These are phyloP conservation scores for Myriosclerotinia curreyana DNA, from an alignment of 2,329 filamentous ascomycete genomes.

Conservation along the genomic window DNA sequence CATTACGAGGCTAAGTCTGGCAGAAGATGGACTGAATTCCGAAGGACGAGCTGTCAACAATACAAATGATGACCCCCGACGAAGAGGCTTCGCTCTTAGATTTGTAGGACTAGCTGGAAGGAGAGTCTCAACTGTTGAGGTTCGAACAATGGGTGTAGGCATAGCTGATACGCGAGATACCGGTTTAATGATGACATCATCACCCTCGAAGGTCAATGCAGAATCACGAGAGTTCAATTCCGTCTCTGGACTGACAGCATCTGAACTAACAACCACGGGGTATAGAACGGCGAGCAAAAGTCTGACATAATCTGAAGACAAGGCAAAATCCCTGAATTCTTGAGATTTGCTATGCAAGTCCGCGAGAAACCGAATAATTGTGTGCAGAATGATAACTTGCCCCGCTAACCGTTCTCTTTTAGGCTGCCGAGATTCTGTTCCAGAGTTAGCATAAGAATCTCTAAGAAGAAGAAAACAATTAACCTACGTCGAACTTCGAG, in stretches of 20 bases:
- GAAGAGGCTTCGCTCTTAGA: constrained; percentile 59
- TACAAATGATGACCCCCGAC: constrained; percentile 86
- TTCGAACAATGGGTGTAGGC: constrained; percentile 68
- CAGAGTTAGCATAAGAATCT: constrained; percentile 17
- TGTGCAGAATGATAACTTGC: constrained; percentile 66
- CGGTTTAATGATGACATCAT: constrained; percentile 74
- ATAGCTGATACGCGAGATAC: constrained; percentile 52
- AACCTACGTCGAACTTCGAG: constrained; percentile 53
- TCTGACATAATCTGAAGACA: constrained; percentile 76
- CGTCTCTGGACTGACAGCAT: constrained; percentile 76
- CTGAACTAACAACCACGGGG: constrained; percentile 81
- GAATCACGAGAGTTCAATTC: constrained; percentile 84
- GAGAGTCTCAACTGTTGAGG: constrained; percentile 57
- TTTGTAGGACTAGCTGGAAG: constrained; percentile 45
- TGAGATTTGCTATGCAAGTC: constrained; percentile 74
- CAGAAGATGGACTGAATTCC: constrained; percentile 55
- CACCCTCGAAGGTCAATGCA: constrained; percentile 77
- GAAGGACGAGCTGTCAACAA: constrained; percentile 71
- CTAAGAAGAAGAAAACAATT: background rate
- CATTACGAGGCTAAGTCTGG: constrained; percentile 61
- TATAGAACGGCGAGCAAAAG: constrained; percentile 78
- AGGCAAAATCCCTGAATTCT: constrained; percentile 78
- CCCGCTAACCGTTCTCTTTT: constrained; percentile 51
- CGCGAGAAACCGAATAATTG: constrained; percentile 73
- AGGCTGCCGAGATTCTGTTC: constrained; percentile 42